A percentile compares a stretch with the other conserved stretches of the same genome.
phyloP scores from a whole-genome alignment of 139 green algal genomes.

The Parachlorella kessleri region DNA sequence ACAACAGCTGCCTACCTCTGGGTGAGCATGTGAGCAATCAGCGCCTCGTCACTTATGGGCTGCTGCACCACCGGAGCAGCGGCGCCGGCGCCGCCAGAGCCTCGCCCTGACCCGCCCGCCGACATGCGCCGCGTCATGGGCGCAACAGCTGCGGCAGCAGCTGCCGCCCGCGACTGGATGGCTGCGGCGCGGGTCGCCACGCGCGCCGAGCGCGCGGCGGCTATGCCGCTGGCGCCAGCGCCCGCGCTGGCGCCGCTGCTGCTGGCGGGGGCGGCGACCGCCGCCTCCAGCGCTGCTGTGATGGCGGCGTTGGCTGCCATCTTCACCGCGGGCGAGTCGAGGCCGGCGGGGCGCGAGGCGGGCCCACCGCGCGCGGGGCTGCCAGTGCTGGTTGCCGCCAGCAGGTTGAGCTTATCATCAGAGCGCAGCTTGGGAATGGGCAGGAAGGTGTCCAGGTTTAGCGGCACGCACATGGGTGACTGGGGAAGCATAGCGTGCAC shows the following conservation, averaged over 20 bases:
- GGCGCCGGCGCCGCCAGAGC: neutral
- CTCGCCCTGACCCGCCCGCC: neutral
- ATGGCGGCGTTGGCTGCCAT: constrained; percentile 29
- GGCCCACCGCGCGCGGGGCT: neutral
- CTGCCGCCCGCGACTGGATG: constrained; percentile 8
- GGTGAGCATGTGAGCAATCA: neutral
- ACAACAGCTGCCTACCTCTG: neutral
- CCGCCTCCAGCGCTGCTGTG: constrained; percentile 20
- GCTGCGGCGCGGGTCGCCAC: constrained; percentile 26
- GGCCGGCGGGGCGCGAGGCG: neutral
- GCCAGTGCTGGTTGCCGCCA: neutral
- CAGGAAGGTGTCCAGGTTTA: constrained; percentile 22
- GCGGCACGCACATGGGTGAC: constrained; percentile 16
- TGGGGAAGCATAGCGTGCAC: constrained; percentile 22
- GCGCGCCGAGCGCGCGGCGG: constrained; percentile 4
- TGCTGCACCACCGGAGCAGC: no score
- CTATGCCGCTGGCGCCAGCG: neutral
- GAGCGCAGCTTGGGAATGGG: constrained; percentile 24
- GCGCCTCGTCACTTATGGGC: neutral
- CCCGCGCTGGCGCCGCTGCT: neutral
- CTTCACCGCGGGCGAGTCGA: constrained; percentile 42
- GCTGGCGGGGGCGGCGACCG: neutral
- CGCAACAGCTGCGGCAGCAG: neutral
- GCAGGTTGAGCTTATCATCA: neutral
- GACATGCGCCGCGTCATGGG: constrained; percentile 2